Percentiles rank a stretch among this genome's conserved stretches.
Conservation (phyloP, 495 filamentous ascomycete genomes). For the Pyrenula massariospora region DNA sequence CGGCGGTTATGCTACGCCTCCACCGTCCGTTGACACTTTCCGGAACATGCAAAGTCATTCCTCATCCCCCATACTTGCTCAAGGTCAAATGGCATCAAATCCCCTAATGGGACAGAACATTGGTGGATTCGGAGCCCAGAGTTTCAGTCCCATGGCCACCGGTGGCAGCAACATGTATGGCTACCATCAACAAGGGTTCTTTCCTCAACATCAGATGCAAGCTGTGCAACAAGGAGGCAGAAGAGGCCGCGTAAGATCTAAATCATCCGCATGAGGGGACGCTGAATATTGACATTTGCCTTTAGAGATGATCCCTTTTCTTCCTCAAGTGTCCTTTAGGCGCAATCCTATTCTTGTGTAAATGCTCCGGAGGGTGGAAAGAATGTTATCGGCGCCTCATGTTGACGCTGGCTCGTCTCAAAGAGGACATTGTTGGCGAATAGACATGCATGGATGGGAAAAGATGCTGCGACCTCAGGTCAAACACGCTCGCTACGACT, state of each 20-base stretch:
- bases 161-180: background rate
- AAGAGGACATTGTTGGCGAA: background rate
- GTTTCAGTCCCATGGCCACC: background rate
- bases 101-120: constrained; percentile 13
- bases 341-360: background rate
- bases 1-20: constrained; percentile 25
- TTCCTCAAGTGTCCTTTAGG: too few relatives aligned
- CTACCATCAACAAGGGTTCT: background rate
- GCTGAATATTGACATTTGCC: too few relatives aligned
- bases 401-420: background rate
- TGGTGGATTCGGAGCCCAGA: background rate
- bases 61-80: constrained; percentile 10
- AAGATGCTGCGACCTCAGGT: background rate
- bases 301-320: too few relatives aligned
- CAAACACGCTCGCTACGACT: background rate
- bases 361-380: background rate
- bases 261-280: too few relatives aligned
- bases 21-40: constrained; percentile 30
- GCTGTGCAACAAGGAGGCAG: background rate
- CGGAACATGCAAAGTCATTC: constrained; percentile 27
- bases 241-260: background rate
- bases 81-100: constrained; percentile 25
- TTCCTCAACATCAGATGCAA: constrained; percentile 1
- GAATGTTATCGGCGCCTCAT: background rate
- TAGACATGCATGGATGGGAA: background rate